A percentile compares a stretch with the other conserved stretches of the same genome.
Evolutionary conservation across 2,329 filamentous ascomycete species (phyloP).

Genomic region (Sordariomycetes sp.): DNA sequence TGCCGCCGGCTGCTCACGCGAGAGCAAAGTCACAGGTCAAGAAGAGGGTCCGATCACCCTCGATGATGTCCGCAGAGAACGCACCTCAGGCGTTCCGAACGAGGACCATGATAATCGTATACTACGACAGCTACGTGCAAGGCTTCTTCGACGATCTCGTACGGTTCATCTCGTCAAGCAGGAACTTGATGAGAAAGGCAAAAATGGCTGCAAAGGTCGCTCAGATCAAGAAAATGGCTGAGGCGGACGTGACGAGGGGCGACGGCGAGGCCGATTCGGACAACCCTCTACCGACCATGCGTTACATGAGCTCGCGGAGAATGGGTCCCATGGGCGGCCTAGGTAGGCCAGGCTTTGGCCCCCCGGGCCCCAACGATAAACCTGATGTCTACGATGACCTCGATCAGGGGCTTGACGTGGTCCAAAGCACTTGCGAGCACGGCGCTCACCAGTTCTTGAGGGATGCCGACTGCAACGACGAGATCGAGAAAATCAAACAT

Average conservation of each 20-base stretch:
- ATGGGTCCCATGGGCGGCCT: constrained; percentile 17
- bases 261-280: constrained; percentile 25
- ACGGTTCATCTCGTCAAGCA: constrained; percentile 67
- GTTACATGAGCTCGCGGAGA: constrained; percentile 28
- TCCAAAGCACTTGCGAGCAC: constrained; percentile 74
- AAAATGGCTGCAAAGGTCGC: constrained; percentile 74
- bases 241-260: constrained; percentile 46
- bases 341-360: constrained; percentile 13
- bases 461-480: constrained; percentile 72
- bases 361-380: constrained; percentile 10
- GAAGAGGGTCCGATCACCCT: constrained; percentile 41
- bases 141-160: constrained; percentile 75
- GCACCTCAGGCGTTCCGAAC: constrained; percentile 52
- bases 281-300: constrained; percentile 26
- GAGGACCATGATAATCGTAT: constrained; percentile 74
- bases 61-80: constrained; percentile 40
- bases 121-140: constrained; percentile 84
- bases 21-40: constrained; percentile 37
- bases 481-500: constrained; percentile 60
- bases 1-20: constrained; percentile 33
- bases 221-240: constrained; percentile 50
- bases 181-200: constrained; percentile 79
- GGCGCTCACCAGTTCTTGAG: constrained; percentile 86
- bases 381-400: constrained; percentile 59
- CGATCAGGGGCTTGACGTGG: constrained; percentile 70